These are phyloP conservation scores for Boletus smithii DNA, from an alignment of 1,284 basidiomycete species.

Conservation along the genomic window DNA sequence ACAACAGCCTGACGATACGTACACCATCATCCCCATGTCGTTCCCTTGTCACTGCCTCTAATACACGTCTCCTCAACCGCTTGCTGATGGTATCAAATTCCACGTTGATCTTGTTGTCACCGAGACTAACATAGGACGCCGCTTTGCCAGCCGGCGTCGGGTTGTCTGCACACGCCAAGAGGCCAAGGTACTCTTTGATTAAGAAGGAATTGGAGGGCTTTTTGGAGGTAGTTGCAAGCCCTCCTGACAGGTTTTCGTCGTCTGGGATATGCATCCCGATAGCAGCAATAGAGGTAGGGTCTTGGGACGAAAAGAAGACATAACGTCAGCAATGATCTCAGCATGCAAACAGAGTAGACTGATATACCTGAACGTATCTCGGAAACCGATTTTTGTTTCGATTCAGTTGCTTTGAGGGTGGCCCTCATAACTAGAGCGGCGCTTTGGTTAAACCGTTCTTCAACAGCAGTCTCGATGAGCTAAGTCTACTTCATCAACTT, in stretches of 20 bases:
- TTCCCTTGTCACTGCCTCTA: constrained; percentile 81
- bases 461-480: constrained; percentile 73
- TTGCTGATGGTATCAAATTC: constrained; percentile 79
- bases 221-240: constrained; percentile 56
- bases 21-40: constrained; percentile 85
- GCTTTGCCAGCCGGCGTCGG: constrained; percentile 66
- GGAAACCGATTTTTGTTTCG: constrained; percentile 55
- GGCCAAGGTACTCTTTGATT: constrained; percentile 73
- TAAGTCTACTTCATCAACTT: constrained; percentile 33
- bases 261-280: constrained; percentile 62
- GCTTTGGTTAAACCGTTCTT: constrained; percentile 74
- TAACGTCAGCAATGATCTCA: constrained; percentile 1
- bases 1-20: constrained; percentile 77
- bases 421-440: constrained; percentile 72
- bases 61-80: constrained; percentile 67
- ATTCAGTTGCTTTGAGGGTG: constrained; percentile 65
- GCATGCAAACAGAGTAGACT: constrained; percentile 10
- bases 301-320: constrained; percentile 38
- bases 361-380: constrained; percentile 64
- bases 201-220: constrained; percentile 56
- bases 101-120: constrained; percentile 71
- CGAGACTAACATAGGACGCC: constrained; percentile 65
- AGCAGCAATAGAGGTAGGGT: constrained; percentile 59
- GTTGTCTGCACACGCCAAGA: constrained; percentile 77
- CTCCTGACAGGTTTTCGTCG: constrained; percentile 51